phyloP scores from a whole-genome alignment of 2,329 filamentous ascomycete genomes.

The Ilyonectria mors-panacis region DNA sequence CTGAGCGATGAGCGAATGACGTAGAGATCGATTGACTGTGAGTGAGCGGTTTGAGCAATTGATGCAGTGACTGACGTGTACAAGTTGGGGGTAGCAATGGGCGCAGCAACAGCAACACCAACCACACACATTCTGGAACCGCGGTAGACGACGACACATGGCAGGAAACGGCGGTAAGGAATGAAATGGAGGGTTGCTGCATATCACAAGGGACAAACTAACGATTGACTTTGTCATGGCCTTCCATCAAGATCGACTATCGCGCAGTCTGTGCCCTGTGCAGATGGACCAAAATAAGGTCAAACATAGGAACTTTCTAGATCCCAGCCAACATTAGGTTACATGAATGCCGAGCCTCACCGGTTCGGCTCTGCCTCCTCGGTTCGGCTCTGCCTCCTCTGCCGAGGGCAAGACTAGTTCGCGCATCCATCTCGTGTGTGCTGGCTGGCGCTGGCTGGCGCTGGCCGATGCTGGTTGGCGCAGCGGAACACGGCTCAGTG shows the following conservation, averaged over 20 bases:
- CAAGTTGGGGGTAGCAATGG: background rate
- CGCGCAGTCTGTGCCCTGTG: background rate
- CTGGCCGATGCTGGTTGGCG: background rate
- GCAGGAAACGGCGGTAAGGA: slow-evolving; percentile 7
- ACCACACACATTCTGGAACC: background rate
- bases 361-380: background rate
- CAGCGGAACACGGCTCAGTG: slow-evolving; percentile 14
- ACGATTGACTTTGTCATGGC: slow-evolving; percentile 8
- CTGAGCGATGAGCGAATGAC: too few relatives aligned
- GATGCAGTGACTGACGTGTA: background rate
- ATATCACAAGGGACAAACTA: background rate
- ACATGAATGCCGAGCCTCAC: background rate
- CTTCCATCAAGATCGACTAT: background rate
- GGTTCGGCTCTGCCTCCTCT: background rate
- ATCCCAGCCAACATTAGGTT: background rate
- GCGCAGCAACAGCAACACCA: slow-evolving; percentile 2
- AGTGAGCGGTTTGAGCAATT: background rate
- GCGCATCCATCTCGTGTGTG: background rate
- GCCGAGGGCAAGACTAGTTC: background rate
- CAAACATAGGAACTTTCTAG: background rate
- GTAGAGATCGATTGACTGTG: too few relatives aligned
- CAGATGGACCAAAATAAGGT: background rate
- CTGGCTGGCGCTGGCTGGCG: background rate
- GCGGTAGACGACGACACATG: background rate
- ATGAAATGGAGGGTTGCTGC: background rate